Percentiles rank a stretch among this genome's conserved stretches.
phyloP scores from a whole-genome alignment of 2,329 filamentous ascomycete species.

The Macrophomina phaseolina region DNA sequence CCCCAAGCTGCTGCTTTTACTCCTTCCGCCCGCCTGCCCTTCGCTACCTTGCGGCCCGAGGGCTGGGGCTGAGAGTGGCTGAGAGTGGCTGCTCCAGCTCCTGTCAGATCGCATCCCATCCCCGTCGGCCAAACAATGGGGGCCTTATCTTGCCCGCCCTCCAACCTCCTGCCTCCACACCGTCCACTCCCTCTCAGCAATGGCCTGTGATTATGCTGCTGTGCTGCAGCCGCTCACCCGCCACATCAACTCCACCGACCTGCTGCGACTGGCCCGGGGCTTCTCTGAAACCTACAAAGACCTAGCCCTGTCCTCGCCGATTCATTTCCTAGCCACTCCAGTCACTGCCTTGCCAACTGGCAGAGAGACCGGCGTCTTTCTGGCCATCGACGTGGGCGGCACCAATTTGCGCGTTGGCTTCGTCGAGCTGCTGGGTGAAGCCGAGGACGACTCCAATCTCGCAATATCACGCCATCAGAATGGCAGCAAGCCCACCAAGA shows the following conservation, averaged over 20 bases:
- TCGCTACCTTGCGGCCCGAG: not conserved
- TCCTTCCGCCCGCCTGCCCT: not conserved
- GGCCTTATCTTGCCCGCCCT: not conserved
- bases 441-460: conserved; percentile 38
- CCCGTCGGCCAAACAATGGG: not conserved
- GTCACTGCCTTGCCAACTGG: conserved; percentile 53
- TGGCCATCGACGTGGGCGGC: conserved; percentile 61
- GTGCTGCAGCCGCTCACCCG: conserved; percentile 39
- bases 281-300: conserved; percentile 44
- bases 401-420: conserved; percentile 73
- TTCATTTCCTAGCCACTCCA: conserved; percentile 49
- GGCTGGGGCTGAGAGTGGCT: not conserved
- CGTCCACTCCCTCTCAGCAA: not conserved
- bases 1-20: not conserved
- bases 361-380: conserved; percentile 67
- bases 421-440: conserved; percentile 63
- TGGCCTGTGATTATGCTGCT: conserved; percentile 11
- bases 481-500: conserved; percentile 44
- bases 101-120: not conserved
- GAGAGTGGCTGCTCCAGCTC: not conserved
- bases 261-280: conserved; percentile 42
- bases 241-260: conserved; percentile 38
- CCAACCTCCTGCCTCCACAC: not conserved
- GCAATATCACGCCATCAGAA: conserved; percentile 29
- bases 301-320: conserved; percentile 42